Base-by-base conservation (phyloP, 371 early-diverging fungal genomes). In the Mortierella sp. region DNA sequence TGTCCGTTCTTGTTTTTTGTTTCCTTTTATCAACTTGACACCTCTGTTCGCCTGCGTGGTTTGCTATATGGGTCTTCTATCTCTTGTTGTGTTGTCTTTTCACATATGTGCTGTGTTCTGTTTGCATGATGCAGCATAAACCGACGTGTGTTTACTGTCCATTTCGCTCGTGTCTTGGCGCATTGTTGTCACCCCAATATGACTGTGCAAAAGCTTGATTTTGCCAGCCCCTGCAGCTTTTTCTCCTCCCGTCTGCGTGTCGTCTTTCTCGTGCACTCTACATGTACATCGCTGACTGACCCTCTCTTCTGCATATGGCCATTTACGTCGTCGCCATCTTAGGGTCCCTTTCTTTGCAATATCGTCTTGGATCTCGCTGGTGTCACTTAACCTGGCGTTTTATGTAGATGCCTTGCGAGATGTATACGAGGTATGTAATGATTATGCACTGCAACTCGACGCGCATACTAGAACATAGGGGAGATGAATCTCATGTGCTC, bases 351-450 rank as follows among this genome's bases (percentile, higher is more conserved):
- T 97, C 17, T 97, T 95, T 66, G 95, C 95, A 26, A 79, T 96
- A 28, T 92, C 95, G n/a, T 95, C 97, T 0, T 92, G 91, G 80
- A 85, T 89, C n/a, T 90, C 91, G 24, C 80, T 97, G 34, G 85
- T 90, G 6, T 94, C 93, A 21, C 79, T 89, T 12, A 79, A 86
- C 47, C 81, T 87, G 7, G 91, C 96, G 9, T 92, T 94, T 57
- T 97, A 94, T 72, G 90, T 97, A 11, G 98, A 98, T 67, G 91
- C 95, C 0, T 84, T 98, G 55, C 87, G 97, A 54, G 98, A 98
- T 60, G 86, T 97, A 6, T 98, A 98, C 70, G 98, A 98, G 84
- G 88, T 89, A 75, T 42, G 59, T 54, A 31, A 27, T 19, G 14
- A 32, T 28, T 34, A 34, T 34, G 37, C 37, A 34, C n/a, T n/a